Evolutionary conservation across 352 stramenopile species (phyloP).

Genomic region (Globisporangium heterothallicum): DNA sequence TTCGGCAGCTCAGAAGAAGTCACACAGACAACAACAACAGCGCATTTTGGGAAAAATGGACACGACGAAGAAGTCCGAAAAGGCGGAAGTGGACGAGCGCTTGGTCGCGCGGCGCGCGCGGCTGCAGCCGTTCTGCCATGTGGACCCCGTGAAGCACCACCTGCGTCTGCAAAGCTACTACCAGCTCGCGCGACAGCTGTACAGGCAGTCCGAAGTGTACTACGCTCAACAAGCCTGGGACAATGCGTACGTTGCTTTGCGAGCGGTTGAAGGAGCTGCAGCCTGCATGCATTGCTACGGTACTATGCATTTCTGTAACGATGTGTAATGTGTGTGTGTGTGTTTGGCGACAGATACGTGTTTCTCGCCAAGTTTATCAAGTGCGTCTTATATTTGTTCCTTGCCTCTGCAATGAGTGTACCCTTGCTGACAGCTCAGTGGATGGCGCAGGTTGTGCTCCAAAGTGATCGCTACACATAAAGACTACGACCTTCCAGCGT

Average conservation of each 20-base stretch:
- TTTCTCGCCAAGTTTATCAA: slow-evolving; percentile 80
- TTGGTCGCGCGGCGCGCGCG: slow-evolving; percentile 48
- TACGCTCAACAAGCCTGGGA: slow-evolving; percentile 54
- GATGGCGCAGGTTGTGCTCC: slow-evolving; percentile 46
- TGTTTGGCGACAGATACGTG: slow-evolving; percentile 49
- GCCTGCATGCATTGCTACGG: neutral
- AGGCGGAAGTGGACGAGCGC: slow-evolving; percentile 45
- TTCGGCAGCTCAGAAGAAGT: neutral
- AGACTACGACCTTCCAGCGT: slow-evolving; percentile 50
- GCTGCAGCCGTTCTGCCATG: slow-evolving; percentile 49
- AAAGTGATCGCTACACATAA: slow-evolving; percentile 60
- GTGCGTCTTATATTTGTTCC: slow-evolving; percentile 22
- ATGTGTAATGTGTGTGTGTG: neutral
- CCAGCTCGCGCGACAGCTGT: slow-evolving; percentile 68
- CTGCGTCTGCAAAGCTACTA: slow-evolving; percentile 63
- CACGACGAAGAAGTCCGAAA: neutral
- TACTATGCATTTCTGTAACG: no score
- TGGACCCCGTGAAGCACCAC: slow-evolving; percentile 65
- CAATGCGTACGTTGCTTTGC: slow-evolving; percentile 47
- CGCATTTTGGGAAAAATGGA: slow-evolving; percentile 2
- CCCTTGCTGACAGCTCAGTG: neutral
- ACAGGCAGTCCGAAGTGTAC: slow-evolving; percentile 70
- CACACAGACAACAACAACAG: neutral
- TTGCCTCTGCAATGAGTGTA: neutral
- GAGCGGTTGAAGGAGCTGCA: neutral